A percentile compares a stretch with the other conserved stretches of the same genome.
These are phyloP conservation scores for Monocercomonoides exilis DNA, from an alignment of 78 protist genomes.

Conservation along the genomic window DNA sequence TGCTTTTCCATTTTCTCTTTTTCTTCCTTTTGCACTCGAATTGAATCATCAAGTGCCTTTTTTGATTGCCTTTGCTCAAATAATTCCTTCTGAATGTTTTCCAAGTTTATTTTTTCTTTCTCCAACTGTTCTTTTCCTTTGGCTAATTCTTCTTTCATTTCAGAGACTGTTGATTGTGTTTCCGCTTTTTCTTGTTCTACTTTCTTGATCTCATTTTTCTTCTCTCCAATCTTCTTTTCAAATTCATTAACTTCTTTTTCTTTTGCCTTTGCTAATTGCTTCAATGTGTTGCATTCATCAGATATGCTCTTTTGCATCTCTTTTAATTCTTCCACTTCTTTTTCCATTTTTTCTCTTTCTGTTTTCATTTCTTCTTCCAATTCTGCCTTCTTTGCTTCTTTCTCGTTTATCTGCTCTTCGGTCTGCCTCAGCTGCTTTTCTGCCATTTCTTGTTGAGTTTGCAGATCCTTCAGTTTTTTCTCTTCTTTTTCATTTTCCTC, in stretches of 20 bases:
- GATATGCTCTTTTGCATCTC: background rate
- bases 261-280: background rate
- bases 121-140: no score
- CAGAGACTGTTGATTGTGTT: background rate
- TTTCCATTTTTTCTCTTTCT: no score
- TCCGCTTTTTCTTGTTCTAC: background rate
- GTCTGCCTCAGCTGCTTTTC: background rate
- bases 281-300: background rate
- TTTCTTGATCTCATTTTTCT: background rate
- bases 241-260: no score
- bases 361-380: no score
- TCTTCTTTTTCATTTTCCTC: no score
- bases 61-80: no score
- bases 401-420: background rate
- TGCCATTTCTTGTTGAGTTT: background rate
- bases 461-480: background rate
- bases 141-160: background rate
- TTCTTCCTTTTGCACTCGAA: no score
- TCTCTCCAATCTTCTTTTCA: background rate
- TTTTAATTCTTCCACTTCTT: background rate
- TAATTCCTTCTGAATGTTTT: no score
- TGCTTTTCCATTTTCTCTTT: no score
- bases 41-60: no score
- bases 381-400: background rate
- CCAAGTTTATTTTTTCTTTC: no score